A percentile compares a stretch with the other conserved stretches of the same genome.
Evolutionary conservation across 2,329 filamentous ascomycete species (phyloP).

Genomic region (Cladosporium sp.): DNA sequence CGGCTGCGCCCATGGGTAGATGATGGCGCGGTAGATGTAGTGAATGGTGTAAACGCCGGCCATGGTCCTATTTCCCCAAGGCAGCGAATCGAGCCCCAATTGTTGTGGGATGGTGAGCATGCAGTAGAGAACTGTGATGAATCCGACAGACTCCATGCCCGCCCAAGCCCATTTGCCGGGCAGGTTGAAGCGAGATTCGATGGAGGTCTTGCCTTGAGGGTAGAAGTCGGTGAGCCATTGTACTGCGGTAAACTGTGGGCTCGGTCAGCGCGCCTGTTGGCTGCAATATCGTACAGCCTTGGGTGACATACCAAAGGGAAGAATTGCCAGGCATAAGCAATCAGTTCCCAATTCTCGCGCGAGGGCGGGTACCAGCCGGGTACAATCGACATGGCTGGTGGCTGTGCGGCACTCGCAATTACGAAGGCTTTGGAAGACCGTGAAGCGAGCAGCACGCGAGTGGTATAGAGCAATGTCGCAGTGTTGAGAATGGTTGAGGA

Average conservation of each 20-base stretch:
- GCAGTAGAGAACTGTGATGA: constrained; percentile 73
- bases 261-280: neutral
- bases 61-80: constrained; percentile 75
- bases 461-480: too few relatives aligned
- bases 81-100: constrained; percentile 54
- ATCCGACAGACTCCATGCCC: constrained; percentile 79
- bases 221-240: constrained; percentile 82
- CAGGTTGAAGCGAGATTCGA: constrained; percentile 71
- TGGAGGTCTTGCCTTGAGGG: constrained; percentile 88
- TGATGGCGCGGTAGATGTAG: constrained; percentile 83
- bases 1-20: constrained; percentile 75
- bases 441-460: too few relatives aligned
- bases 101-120: constrained; percentile 64
- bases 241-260: constrained; percentile 58
- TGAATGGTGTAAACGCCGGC: constrained; percentile 71
- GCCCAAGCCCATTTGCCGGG: constrained; percentile 85
- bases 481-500: too few relatives aligned
- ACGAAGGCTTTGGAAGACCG: too few relatives aligned
- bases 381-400: constrained; percentile 38
- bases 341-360: constrained; percentile 47
- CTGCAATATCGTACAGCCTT: neutral
- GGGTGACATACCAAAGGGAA: constrained; percentile 44
- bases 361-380: constrained; percentile 45
- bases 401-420: too few relatives aligned
- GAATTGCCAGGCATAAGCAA: constrained; percentile 44